Conservation (phyloP, 1,139 yeast species). For the Blastobotrys proliferans region DNA sequence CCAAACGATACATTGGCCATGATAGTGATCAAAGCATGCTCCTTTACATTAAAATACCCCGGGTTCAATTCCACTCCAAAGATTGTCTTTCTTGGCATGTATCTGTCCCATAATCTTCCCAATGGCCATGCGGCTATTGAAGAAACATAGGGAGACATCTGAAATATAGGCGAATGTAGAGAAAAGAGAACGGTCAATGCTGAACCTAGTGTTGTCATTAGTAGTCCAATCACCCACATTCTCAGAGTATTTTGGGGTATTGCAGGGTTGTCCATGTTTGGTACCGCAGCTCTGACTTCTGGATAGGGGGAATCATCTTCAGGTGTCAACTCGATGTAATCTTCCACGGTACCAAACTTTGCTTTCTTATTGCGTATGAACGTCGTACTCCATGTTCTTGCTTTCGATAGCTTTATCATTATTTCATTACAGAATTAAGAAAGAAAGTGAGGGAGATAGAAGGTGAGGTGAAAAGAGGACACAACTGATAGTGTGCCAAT, state of each 20-base stretch:
- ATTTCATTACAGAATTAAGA: background rate
- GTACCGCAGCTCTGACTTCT: conserved; percentile 68
- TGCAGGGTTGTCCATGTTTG: conserved; percentile 52
- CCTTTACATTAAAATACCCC: conserved; percentile 59
- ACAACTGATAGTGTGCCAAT: background rate
- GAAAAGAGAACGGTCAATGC: conserved; percentile 59
- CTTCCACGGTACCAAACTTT: conserved; percentile 11
- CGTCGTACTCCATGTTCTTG: conserved; percentile 3
- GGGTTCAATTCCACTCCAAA: conserved; percentile 53
- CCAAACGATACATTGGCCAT: conserved; percentile 58
- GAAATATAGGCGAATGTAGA: conserved; percentile 53
- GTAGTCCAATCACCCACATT: conserved; percentile 51
- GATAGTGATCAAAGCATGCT: conserved; percentile 60
- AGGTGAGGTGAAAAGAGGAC: background rate
- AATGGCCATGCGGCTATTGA: conserved; percentile 61
- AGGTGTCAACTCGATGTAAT: conserved; percentile 41
- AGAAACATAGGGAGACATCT: conserved; percentile 52
- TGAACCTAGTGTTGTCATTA: conserved; percentile 57
- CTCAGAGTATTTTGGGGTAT: conserved; percentile 59
- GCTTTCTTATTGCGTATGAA: background rate
- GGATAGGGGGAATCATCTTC: conserved; percentile 59
- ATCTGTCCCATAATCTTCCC: conserved; percentile 49
- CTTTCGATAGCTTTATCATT: conserved; percentile 1
- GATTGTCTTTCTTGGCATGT: conserved; percentile 47
- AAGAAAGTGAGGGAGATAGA: background rate